A percentile compares a stretch with the other conserved stretches of the same genome.
phyloP scores from a whole-genome alignment of 1,139 yeast species.

The Candida tunisiensis region DNA sequence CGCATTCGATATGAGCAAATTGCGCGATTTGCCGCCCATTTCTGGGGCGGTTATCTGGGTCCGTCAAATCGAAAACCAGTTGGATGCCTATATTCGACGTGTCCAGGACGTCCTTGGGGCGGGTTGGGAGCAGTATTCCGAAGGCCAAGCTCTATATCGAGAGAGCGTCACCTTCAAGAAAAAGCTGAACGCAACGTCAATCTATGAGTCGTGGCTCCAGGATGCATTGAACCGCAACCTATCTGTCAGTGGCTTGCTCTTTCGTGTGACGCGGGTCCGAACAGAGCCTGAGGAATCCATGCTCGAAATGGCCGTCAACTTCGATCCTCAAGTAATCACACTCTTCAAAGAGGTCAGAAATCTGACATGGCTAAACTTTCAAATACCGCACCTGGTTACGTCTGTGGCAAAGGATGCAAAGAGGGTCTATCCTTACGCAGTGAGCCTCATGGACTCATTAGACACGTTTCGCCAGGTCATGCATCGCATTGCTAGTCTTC shows the following conservation, averaged over 20 bases:
- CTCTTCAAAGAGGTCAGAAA: constrained; percentile 38
- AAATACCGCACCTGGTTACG: constrained; percentile 36
- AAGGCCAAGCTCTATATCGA: constrained; percentile 44
- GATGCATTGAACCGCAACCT: not conserved
- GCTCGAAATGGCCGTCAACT: constrained; percentile 25
- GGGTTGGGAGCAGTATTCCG: constrained; percentile 61
- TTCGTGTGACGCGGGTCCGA: constrained; percentile 12
- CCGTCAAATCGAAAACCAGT: constrained; percentile 28
- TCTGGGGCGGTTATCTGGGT: constrained; percentile 35
- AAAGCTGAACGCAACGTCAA: constrained; percentile 26
- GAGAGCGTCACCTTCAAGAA: constrained; percentile 31
- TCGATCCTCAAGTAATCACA: constrained; percentile 29
- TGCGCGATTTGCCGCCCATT: constrained; percentile 30
- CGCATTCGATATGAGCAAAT: constrained; percentile 18
- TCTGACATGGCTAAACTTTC: constrained; percentile 35
- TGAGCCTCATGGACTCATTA: constrained; percentile 34
- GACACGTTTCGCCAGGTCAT: constrained; percentile 16
- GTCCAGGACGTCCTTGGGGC: constrained; percentile 43
- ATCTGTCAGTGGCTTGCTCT: constrained; percentile 21
- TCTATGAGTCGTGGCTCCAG: constrained; percentile 8
- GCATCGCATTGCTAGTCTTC: constrained; percentile 15
- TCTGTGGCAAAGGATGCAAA: constrained; percentile 29
- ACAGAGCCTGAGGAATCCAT: too few species aligned
- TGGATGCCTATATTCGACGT: constrained; percentile 24
- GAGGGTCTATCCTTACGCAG: constrained; percentile 41